phyloP scores from a whole-genome alignment of 2,329 filamentous ascomycete species.

The Trichoderma cornu-damae region DNA sequence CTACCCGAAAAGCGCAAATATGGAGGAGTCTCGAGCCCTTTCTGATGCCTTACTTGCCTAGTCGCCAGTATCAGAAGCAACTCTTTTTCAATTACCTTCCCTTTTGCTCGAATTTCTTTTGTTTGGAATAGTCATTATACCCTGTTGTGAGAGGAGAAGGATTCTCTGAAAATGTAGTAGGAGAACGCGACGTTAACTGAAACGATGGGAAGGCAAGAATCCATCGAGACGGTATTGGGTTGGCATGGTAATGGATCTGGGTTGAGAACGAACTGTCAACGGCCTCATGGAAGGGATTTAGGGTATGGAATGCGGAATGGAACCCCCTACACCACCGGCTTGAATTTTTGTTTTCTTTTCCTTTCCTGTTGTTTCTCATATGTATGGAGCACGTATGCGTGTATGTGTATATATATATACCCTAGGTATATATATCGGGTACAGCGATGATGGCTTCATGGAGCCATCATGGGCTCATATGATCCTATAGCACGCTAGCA shows the following conservation, averaged over 20 bases:
- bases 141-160: conserved; percentile 13
- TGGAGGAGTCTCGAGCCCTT: neutral
- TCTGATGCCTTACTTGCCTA: neutral
- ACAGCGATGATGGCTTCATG: neutral
- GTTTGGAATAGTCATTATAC: conserved; percentile 20
- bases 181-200: neutral
- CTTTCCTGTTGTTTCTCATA: neutral
- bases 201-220: neutral
- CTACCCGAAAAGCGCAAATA: neutral
- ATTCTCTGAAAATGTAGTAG: neutral
- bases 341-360: neutral
- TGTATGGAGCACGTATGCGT: neutral
- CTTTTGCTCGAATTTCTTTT: no score
- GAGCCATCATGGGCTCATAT: neutral
- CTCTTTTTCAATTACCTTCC: no score
- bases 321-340: neutral
- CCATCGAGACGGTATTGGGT: neutral
- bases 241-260: conserved; percentile 7
- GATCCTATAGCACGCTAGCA: neutral
- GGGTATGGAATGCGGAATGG: neutral
- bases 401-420: conserved; percentile 1
- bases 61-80: neutral
- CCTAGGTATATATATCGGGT: neutral
- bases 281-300: neutral
- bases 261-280: conserved; percentile 1